Evolutionary conservation across 106 monocot species (phyloP), one percentile per base, ranked within the genome.

Genomic region (Phalaenopsis equestris): DNA sequence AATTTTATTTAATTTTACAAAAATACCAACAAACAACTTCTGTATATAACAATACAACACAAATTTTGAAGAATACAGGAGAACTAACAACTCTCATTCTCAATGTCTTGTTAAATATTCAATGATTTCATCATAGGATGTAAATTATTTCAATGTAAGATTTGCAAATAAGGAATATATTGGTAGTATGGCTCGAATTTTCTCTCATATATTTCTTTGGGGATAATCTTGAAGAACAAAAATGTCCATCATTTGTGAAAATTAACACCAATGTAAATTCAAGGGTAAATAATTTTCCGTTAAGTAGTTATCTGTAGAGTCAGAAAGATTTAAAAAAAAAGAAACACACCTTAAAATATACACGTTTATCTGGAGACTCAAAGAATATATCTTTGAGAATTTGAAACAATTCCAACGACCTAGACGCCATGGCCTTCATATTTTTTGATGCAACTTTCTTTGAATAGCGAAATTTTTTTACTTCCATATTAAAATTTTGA

Each of bases 331-430:
- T 37, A 37, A 19, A 56, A 73, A 9, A 52, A 58, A 55, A 16
- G 39, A 24, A 46, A 41, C 57, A 73, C 19, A 97, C 94, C 97
- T 97, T 97, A 56, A 94, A 38, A 41, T 30, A 79, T 79, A 67
- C 56, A 75, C 87, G 86, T 56, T 88, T 94, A 75, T 94, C 89
- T 15, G 85, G 75, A 56, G 92, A 92, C 77, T 81, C 72, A 75
- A 89, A 85, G 77, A 92, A 97, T 64, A 88, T 75, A 80, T 89
- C 89, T 56, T 83, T 52, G 65, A 94, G 75, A 77, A 81, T 73
- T 56, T 79, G 72, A 74, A 97, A 79, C 41, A 97, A 70, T 68
- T 89, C 87, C 80, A 89, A 75, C 11, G 97, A 92, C 84, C 67
- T 80, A 42, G 83, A 83, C 19, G 88, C 77, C 65, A 97, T 77